Evolutionary conservation across 176 grass and related monocot genomes (phyloP).

Genomic region (Lolium multiflorum): DNA sequence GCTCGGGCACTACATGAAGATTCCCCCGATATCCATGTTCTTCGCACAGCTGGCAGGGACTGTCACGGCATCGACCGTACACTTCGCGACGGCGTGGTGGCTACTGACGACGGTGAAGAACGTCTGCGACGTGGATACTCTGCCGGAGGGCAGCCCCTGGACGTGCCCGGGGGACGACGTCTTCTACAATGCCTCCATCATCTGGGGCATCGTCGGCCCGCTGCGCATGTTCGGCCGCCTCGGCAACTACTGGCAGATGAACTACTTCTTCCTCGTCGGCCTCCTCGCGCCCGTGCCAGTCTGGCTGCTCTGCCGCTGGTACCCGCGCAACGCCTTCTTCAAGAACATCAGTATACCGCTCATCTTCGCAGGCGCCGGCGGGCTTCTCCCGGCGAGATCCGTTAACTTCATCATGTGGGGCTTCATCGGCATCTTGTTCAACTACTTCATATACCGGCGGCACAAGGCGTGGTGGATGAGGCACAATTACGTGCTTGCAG

Average conservation of each 20-base stretch:
- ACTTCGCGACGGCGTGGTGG: conserved; percentile 87
- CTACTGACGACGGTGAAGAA: conserved; percentile 50
- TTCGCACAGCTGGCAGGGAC: conserved; percentile 70
- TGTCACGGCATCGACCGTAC: conserved; percentile 57
- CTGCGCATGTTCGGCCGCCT: conserved; percentile 78
- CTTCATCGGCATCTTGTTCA: conserved; percentile 62
- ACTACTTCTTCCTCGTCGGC: conserved; percentile 82
- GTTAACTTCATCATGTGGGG: conserved; percentile 86
- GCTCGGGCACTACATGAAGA: conserved; percentile 96
- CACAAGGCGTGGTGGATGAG: conserved; percentile 71
- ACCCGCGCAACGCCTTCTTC: conserved; percentile 40
- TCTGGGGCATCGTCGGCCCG: conserved; percentile 88
- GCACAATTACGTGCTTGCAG: conserved; percentile 76
- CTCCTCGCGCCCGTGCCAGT: conserved; percentile 56
- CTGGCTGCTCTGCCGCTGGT: conserved; percentile 48
- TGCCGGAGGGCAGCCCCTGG: conserved; percentile 78
- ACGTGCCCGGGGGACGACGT: conserved; percentile 82
- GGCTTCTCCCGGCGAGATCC: conserved; percentile 64
- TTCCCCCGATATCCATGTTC: conserved; percentile 86
- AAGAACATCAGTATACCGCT: conserved; percentile 43
- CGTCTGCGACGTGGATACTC: conserved; percentile 58
- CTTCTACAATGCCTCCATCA: conserved; percentile 92
- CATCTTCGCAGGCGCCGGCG: conserved; percentile 52
- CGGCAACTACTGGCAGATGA: conserved; percentile 68
- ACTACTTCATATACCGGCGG: conserved; percentile 59